Evolutionary conservation across 176 grass and related monocot species (phyloP), one percentile per base, ranked within the genome.

Genomic region (Rhynchospora pubera): DNA sequence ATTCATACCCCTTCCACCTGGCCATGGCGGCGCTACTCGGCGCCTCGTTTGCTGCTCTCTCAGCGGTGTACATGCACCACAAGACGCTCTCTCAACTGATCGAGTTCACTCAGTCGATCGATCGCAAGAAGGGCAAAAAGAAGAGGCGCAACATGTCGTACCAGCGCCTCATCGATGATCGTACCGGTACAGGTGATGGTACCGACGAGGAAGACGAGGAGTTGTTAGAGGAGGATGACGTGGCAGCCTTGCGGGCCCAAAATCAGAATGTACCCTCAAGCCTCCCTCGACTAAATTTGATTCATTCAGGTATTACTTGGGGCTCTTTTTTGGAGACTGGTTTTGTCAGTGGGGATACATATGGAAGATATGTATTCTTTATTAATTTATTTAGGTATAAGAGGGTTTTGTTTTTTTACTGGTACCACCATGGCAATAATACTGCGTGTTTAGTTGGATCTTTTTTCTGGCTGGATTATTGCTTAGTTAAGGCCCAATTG

Each of bases 1-100:
- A 92, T 64, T 85, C 90, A 18, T 92, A 94, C 78, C 73, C 83
- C 11, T 80, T 97, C 65, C 91, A 97, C 65, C 90, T 97, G 9
- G 94, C 92, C 80, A 77, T 97, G 77, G 94, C 90, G 59, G 86
- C 91, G 53, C 90, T 97, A 48, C 80, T 97, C 34, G 94, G 94
- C 88, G 94, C 94, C 72, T 91, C 94, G 80, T 85, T 97, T 81
- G 94, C 90, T 19, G 92, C 92, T 28, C 83, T 89, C 4, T 94
- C 94, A n/a, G 91, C 94, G 83, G 94, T 91, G 85, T 97, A 94
- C 88, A 86, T 94, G 91, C 94, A 97, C 73, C 86, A 90, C 63
- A 94, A 91, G 82, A 91, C 92, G 72, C 88, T 97, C 58, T 82
- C 87, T 57, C 90, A 92, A 58, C 83, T 97, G 24, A 90, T 94